Evolutionary conservation across 179 eudicot genomes (phyloP).

Genomic region (Heliamphora pulchella): DNA sequence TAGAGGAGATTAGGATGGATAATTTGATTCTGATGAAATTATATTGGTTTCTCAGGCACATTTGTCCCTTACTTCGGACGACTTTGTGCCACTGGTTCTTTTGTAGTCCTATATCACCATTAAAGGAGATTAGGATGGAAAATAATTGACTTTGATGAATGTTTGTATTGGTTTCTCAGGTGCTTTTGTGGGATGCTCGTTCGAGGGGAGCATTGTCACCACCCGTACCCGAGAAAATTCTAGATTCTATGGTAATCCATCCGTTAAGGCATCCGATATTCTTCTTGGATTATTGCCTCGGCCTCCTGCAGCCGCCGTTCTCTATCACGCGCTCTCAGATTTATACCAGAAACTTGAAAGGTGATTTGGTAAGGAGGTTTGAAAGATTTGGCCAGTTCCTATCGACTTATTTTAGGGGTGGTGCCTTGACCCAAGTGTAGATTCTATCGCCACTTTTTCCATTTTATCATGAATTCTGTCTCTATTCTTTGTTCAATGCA

Average conservation of each 20-base stretch:
- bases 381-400: not conserved
- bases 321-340: constrained; percentile 61
- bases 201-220: constrained; percentile 72
- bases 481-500: not conserved
- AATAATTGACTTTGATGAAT: not conserved
- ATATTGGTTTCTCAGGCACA: too few relatives aligned
- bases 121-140: not conserved
- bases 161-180: constrained; percentile 31
- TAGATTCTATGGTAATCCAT: constrained; percentile 66
- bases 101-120: not conserved
- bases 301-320: constrained; percentile 78
- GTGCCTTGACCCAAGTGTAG: not conserved
- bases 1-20: too few relatives aligned
- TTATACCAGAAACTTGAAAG: constrained; percentile 43
- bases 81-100: not conserved
- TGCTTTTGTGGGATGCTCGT: constrained; percentile 83
- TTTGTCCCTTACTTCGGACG: too few relatives aligned
- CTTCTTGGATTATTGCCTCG: constrained; percentile 65
- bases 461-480: not conserved
- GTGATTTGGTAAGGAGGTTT: constrained; percentile 12
- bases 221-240: constrained; percentile 58
- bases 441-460: not conserved
- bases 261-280: constrained; percentile 58
- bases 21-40: too few relatives aligned
- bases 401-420: not conserved